Conservation (phyloP, 495 filamentous ascomycete genomes). For the Bacidia rubella region DNA sequence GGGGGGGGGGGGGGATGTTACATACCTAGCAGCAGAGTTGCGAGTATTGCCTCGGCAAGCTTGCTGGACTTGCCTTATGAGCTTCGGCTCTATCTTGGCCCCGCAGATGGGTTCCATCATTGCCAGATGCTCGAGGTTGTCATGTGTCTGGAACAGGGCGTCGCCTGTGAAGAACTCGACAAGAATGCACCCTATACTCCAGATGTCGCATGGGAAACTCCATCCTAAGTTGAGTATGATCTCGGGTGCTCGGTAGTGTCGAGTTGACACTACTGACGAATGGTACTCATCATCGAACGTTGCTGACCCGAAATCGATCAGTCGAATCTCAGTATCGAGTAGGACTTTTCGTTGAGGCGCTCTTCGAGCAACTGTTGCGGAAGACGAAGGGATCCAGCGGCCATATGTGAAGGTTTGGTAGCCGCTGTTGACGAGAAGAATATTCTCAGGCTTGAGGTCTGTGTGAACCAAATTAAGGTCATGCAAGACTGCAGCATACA, state of each 20-base stretch:
- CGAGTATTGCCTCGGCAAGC: constrained; percentile 47
- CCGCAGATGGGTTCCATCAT: constrained; percentile 96
- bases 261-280: constrained; percentile 88
- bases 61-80: constrained; percentile 63
- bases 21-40: constrained; percentile 75
- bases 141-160: constrained; percentile 93
- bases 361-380: constrained; percentile 56
- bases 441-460: constrained; percentile 96
- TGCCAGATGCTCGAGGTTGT: constrained; percentile 95
- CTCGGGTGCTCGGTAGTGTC: constrained; percentile 92
- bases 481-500: constrained; percentile 59
- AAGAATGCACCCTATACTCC: constrained; percentile 97
- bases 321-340: constrained; percentile 86
- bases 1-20: constrained; percentile 7
- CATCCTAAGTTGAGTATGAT: constrained; percentile 95
- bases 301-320: constrained; percentile 96
- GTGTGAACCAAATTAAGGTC: constrained; percentile 97
- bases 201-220: constrained; percentile 96
- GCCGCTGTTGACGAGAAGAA: constrained; percentile 73
- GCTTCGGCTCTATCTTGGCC: constrained; percentile 52
- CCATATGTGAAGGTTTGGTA: constrained; percentile 98
- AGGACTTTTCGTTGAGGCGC: constrained; percentile 79
- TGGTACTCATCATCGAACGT: constrained; percentile 99
- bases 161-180: constrained; percentile 99
- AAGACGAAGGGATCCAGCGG: constrained; percentile 84